phyloP scores from a whole-genome alignment of 768 basidiomycete genomes.

The Boletus bicolor region DNA sequence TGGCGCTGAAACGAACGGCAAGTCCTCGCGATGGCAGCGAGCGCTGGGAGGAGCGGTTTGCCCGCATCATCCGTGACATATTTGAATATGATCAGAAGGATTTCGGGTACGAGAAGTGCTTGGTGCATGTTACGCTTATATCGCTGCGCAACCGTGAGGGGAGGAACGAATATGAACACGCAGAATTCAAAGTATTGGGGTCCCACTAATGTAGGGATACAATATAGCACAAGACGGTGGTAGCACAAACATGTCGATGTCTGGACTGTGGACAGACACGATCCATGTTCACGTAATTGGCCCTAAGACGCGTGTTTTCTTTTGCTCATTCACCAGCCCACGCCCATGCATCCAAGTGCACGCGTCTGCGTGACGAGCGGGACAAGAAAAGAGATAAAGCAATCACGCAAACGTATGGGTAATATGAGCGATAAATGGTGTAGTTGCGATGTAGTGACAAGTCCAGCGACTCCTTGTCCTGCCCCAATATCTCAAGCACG shows the following conservation, averaged over 20 bases:
- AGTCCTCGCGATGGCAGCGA: constrained; percentile 28
- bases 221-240: not conserved
- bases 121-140: constrained; percentile 12
- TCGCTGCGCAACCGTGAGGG: not conserved
- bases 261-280: not conserved
- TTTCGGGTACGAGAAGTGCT: constrained; percentile 19
- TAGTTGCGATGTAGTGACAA: not conserved
- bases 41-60: constrained; percentile 13
- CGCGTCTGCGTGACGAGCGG: not conserved
- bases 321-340: not conserved
- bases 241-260: not conserved
- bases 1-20: constrained; percentile 19
- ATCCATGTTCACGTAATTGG: not conserved
- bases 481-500: not conserved
- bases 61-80: constrained; percentile 16
- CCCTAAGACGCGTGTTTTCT: not conserved
- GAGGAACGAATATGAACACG: constrained; percentile 8
- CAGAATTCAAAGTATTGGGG: not conserved
- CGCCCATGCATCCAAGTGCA: not conserved
- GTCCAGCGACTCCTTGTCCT: not conserved
- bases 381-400: too few relatives aligned
- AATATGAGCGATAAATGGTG: not conserved
- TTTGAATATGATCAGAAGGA: constrained; percentile 23
- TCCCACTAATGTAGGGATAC: not conserved
- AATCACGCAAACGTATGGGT: not conserved